Evolutionary conservation across 2,329 filamentous ascomycete species (phyloP), one percentile per base, ranked within the genome.

Genomic region (Diaporthe destruens): DNA sequence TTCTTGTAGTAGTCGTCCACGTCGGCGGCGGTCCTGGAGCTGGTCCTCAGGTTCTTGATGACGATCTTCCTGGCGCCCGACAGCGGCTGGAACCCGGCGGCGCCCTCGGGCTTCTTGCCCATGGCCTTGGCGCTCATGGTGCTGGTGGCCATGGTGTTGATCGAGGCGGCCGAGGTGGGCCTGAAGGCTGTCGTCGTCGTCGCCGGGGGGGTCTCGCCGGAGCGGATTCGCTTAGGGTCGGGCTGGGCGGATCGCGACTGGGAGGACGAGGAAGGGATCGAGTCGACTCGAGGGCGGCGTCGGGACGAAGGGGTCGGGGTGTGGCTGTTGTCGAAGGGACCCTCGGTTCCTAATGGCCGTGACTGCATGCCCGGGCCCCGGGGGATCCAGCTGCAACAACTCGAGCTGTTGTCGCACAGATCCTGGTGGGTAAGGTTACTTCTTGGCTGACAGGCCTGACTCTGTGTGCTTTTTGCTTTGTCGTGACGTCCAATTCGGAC

Each of bases 1-100:
- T 91, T 90, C 53, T 91, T 86, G 77, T 97, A 94, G 84, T 98
- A 98, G 75, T 90, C 87, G 75, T 93, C 90, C 25, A 93, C 89
- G 77, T 94, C 90, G 70, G 89, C 86, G 68, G 83, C 79, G 51
- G 82, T 80, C 72, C 88, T 87, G n/a, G 88, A 84, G 23, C 87
- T 87, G 1, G 89, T 87, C 73, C 92, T 91, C 75, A 98, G 88
- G 80, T 98, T 98, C 88, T 98, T 98, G 78, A 99, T 94, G n/a
- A 96, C 89, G 57, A 99, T 88, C 82, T 93, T 95, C 86, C 93
- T 95, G 25, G 94, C 91, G 42, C 94, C 95, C 14, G 88, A 86
- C 78, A 94, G 90, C 16, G 94, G 91, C 76, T 92, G 93, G 79
- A 95, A 94, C 66, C 84, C 82, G 25, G 81, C 79, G 32, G 76